Percentiles rank a stretch among this genome's conserved stretches.
phyloP scores from a whole-genome alignment of 2,329 filamentous ascomycete species.

The Aurifilum marmelostoma region DNA sequence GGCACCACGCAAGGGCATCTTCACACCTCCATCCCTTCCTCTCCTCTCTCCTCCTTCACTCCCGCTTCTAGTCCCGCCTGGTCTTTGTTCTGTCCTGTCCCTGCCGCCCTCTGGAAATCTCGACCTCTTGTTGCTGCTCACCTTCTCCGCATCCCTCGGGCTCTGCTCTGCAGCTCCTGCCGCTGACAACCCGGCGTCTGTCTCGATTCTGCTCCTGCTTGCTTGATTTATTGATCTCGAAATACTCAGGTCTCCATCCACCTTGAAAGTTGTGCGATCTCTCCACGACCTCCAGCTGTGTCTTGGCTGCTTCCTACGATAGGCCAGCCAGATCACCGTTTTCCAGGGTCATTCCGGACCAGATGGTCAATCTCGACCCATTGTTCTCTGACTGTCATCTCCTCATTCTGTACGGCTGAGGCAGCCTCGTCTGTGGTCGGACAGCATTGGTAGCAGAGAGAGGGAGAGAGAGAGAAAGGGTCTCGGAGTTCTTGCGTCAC shows the following conservation, averaged over 20 bases:
- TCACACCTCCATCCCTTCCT: background rate
- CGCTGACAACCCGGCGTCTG: background rate
- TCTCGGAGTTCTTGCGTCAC: background rate
- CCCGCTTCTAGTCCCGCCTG: background rate
- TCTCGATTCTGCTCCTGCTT: background rate
- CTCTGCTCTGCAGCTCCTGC: background rate
- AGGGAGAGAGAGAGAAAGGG: background rate
- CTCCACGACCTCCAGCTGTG: background rate
- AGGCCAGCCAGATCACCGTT: background rate
- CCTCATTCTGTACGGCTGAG: background rate
- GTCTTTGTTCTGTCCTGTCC: background rate
- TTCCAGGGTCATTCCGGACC: background rate
- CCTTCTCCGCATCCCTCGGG: background rate
- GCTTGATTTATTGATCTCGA: background rate
- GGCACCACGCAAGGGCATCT: background rate
- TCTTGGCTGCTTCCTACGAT: background rate
- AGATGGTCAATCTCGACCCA: slow-evolving; percentile 5
- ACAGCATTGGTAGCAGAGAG: background rate
- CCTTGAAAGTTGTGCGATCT: background rate
- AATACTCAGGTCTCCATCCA: background rate
- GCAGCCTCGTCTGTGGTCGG: background rate
- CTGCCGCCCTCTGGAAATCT: slow-evolving; percentile 1
- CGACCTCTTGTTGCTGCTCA: background rate
- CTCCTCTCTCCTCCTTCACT: background rate
- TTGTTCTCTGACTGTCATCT: background rate